These are phyloP conservation scores for Pseudogymnoascus sp. DNA, from an alignment of 2,329 filamentous ascomycete genomes.

Conservation along the genomic window DNA sequence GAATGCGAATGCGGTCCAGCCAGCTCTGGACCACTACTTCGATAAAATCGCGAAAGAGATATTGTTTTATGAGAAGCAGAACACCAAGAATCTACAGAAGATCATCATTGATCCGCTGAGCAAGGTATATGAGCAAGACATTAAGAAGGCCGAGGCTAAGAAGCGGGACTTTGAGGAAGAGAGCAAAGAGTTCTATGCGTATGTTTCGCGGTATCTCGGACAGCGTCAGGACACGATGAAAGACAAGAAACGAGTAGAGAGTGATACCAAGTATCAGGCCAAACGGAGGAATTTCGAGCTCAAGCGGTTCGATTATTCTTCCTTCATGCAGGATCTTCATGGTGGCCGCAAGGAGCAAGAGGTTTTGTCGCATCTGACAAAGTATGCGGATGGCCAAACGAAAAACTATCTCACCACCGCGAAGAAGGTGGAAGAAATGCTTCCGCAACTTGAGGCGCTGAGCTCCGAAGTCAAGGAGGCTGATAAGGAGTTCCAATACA, in stretches of 20 bases:
- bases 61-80: conserved; percentile 75
- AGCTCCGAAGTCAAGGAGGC: conserved; percentile 83
- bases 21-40: conserved; percentile 94
- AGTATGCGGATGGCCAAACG: conserved; percentile 86
- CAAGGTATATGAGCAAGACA: conserved; percentile 88
- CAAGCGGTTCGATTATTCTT: conserved; percentile 97
- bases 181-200: conserved; percentile 96
- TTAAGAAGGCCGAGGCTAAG: conserved; percentile 95
- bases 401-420: conserved; percentile 73
- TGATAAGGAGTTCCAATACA: conserved; percentile 94
- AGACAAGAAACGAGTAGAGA: conserved; percentile 91
- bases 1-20: conserved; percentile 94
- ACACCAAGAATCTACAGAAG: conserved; percentile 75
- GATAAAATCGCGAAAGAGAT: conserved; percentile 94
- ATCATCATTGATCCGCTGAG: conserved; percentile 91
- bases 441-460: conserved; percentile 84
- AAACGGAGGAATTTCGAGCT: conserved; percentile 94
- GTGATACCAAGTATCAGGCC: conserved; percentile 90
- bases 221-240: conserved; percentile 93
- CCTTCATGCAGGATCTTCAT: conserved; percentile 98
- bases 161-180: conserved; percentile 98
- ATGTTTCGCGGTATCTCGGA: conserved; percentile 90
- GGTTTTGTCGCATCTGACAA: conserved; percentile 86
- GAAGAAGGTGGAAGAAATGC: conserved; percentile 76
- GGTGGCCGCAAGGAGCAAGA: conserved; percentile 98